Evolutionary conservation across 139 green algal species (phyloP).

Genomic region (Coelastrella sp.): DNA sequence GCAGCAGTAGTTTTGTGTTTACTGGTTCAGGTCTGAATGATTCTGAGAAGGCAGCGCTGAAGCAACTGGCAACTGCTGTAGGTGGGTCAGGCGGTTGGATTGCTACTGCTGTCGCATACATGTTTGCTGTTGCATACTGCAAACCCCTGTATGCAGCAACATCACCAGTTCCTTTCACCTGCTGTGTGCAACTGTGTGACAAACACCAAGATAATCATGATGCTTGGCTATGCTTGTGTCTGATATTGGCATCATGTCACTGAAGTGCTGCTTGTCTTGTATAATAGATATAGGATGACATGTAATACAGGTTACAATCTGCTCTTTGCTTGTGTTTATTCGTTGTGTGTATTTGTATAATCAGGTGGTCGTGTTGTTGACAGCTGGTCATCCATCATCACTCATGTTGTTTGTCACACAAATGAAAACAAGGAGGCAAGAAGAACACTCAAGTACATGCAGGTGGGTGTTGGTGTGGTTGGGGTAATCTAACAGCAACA

Average conservation of each 20-base stretch:
- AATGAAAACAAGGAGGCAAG: conserved; percentile 48
- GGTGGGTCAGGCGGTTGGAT: conserved; percentile 3
- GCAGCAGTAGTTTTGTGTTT: conserved; percentile 10
- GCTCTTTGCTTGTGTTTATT: too few species aligned
- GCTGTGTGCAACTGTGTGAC: too few species aligned
- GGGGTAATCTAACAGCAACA: neutral
- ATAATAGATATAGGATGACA: too few species aligned
- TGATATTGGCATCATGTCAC: too few species aligned
- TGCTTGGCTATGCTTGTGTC: too few species aligned
- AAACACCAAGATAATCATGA: too few species aligned
- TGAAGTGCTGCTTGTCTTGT: too few species aligned
- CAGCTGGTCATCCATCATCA: conserved; percentile 19
- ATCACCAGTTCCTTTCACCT: too few species aligned
- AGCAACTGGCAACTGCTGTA: conserved; percentile 7
- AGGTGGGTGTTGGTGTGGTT: conserved; percentile 20
- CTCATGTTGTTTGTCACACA: conserved; percentile 57
- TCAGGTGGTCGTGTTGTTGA: conserved; percentile 53
- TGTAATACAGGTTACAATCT: too few species aligned
- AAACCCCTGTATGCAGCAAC: too few species aligned
- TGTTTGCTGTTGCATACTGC: too few species aligned
- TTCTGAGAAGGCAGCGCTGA: conserved; percentile 37
- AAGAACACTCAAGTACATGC: conserved; percentile 62
- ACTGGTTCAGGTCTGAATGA: conserved; percentile 39
- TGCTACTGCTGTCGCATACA: too few species aligned
- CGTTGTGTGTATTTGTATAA: conserved; percentile 4